A percentile compares a stretch with the other conserved stretches of the same genome.
These are phyloP conservation scores for Trametes punicea DNA, from an alignment of 768 basidiomycete species.

Conservation along the genomic window DNA sequence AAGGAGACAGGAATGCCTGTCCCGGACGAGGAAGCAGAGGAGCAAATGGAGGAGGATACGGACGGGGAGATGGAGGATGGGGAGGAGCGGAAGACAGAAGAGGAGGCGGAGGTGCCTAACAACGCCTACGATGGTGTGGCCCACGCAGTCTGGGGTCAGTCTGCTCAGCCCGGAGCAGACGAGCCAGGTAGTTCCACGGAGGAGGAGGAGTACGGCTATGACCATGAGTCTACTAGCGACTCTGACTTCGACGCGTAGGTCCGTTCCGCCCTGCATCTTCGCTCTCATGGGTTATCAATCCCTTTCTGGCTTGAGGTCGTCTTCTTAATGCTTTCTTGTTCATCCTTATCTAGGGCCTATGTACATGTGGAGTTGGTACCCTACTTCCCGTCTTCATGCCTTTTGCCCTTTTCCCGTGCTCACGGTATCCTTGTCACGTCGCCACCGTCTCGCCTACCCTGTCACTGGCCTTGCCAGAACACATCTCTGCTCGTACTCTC, in stretches of 20 bases:
- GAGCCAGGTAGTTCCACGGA: neutral
- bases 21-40: neutral
- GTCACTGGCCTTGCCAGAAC: too few relatives aligned
- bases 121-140: neutral
- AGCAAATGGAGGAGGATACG: neutral
- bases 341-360: too few relatives aligned
- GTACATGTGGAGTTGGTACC: too few relatives aligned
- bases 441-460: too few relatives aligned
- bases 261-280: too few relatives aligned
- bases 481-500: too few relatives aligned
- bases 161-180: neutral
- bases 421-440: too few relatives aligned
- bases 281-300: too few relatives aligned
- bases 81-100: neutral
- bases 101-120: neutral
- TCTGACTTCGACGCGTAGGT: neutral
- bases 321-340: too few relatives aligned
- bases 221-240: neutral
- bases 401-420: too few relatives aligned
- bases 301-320: too few relatives aligned
- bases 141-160: neutral
- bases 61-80: slow-evolving; percentile 3
- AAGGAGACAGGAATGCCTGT: neutral
- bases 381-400: too few relatives aligned
- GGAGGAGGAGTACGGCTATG: neutral